These are phyloP conservation scores for Choanephora cucurbitarum DNA, from an alignment of 371 early-diverging fungal genomes.

Conservation along the genomic window DNA sequence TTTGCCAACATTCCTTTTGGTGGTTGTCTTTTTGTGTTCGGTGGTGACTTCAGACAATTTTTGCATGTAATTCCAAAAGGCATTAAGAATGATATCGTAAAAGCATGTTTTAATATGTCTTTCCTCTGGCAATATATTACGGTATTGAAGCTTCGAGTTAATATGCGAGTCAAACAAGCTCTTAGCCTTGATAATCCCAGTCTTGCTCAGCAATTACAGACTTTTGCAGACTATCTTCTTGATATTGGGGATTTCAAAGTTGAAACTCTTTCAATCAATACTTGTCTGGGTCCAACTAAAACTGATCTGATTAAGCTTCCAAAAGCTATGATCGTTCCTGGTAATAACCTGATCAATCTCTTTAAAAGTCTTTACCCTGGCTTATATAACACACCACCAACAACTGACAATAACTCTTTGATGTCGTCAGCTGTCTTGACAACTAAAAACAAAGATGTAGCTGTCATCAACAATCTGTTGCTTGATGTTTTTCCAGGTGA, in stretches of 20 bases:
- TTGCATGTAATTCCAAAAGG: constrained; percentile 18
- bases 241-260: constrained; percentile 3
- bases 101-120: constrained; percentile 8
- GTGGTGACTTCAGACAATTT: constrained; percentile 25
- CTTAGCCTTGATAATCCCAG: background rate
- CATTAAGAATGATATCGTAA: constrained; percentile 6
- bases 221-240: constrained; percentile 12
- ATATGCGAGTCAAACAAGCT: constrained; percentile 8
- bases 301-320: too few relatives aligned
- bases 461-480: background rate
- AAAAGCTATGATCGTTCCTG: too few relatives aligned
- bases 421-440: constrained; percentile 2
- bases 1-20: constrained; percentile 27
- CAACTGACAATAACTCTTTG: too few relatives aligned
- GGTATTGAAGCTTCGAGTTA: too few relatives aligned
- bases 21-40: constrained; percentile 27
- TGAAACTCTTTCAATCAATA: too few relatives aligned
- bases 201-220: background rate
- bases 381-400: too few relatives aligned
- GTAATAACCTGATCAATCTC: too few relatives aligned
- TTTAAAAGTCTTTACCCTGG: too few relatives aligned
- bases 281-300: too few relatives aligned
- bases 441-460: constrained; percentile 8
- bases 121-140: constrained; percentile 3
- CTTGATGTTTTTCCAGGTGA: background rate